Evolutionary conservation across 2,329 filamentous ascomycete genomes (phyloP), one percentile per base, ranked within the genome.

Genomic region (Pseudocercospora ulei): DNA sequence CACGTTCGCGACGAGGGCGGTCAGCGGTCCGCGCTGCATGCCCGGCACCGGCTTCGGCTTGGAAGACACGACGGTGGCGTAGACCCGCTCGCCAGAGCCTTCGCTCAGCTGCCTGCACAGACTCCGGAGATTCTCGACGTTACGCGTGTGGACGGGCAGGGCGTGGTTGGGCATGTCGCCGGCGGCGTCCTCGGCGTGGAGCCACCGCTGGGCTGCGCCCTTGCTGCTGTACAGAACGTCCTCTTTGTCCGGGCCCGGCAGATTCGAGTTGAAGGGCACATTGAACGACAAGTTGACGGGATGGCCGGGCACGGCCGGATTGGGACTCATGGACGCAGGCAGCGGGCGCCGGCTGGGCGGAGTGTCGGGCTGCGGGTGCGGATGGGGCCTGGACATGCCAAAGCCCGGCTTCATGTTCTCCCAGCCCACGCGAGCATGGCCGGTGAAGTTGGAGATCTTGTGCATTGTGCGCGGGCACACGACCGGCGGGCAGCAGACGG

Each of bases 201-300:
- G 90, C 90, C 90, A 98, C 61, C 84, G 78, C 51, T 88, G 75
- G 49, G 93, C 78, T 44, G 88, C 87, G 53, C 85, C 82, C 41
- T 78, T 76, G 48, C 83, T 94, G 48, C 88, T 86, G 65, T 95
- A 88, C 45, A 96, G 75, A 56, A 98, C 84, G 63, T 96, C 87
- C 63, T 95, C 86, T 52, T 82, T 82, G 57, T 96, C 86, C 48
- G 90, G 90, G 20, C 90, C 90, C 47, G 83, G 76, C 46, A 98
- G 77, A 56, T 88, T 88, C 49, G 84, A 93, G 53, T 86, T 80
- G 65, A 96, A 95, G 45, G 90, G 90, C 33, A 98, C 82, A 61
- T 95, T 96, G 77, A 98, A 96, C 50, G 85, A 88, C 62, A 94
- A 80, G 64, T 92, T 85, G 63, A 96, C 83, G 50, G 77, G 78